Percentiles rank a stretch among this genome's conserved stretches.
Evolutionary conservation across 805 yeast species (phyloP).

Genomic region (Saturnispora serradocipensis): DNA sequence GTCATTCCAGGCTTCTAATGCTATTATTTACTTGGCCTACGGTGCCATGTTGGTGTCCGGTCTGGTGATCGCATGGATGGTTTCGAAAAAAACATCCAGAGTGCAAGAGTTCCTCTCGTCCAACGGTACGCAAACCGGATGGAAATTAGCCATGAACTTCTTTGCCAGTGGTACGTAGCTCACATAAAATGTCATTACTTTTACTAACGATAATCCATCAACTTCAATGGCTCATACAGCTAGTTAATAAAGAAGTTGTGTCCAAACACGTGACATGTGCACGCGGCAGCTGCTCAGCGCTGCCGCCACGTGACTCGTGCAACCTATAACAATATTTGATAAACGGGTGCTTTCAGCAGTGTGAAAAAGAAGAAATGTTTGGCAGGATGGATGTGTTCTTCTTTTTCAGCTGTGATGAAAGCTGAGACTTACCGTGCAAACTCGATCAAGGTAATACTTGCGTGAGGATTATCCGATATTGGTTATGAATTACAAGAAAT

Average conservation of each 20-base stretch:
- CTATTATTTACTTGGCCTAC: slow-evolving; percentile 54
- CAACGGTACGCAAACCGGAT: slow-evolving; percentile 69
- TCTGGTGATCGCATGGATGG: slow-evolving; percentile 49
- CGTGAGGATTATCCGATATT: slow-evolving; percentile 56
- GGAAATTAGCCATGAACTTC: slow-evolving; percentile 83
- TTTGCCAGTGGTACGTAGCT: slow-evolving; percentile 75
- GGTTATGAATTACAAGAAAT: slow-evolving; percentile 13
- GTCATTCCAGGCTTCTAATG: slow-evolving; percentile 46
- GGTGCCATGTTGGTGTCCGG: slow-evolving; percentile 48
- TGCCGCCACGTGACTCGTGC: neutral
- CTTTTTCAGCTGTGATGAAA: slow-evolving; percentile 49
- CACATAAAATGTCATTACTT: slow-evolving; percentile 1
- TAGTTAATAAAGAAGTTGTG: no score
- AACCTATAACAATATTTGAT: slow-evolving; percentile 21
- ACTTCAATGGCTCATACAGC: no score
- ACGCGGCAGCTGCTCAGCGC: no score
- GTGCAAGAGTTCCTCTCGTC: slow-evolving; percentile 55
- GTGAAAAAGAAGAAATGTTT: neutral
- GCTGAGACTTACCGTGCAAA: slow-evolving; percentile 73
- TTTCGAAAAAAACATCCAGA: slow-evolving; percentile 29
- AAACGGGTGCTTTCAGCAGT: slow-evolving; percentile 37
- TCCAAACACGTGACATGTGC: no score
- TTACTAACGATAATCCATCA: slow-evolving; percentile 5
- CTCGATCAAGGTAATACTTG: slow-evolving; percentile 79
- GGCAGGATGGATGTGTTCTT: neutral